Evolutionary conservation across 805 yeast species (phyloP).

Genomic region (Wickerhamiella bombiphila): DNA sequence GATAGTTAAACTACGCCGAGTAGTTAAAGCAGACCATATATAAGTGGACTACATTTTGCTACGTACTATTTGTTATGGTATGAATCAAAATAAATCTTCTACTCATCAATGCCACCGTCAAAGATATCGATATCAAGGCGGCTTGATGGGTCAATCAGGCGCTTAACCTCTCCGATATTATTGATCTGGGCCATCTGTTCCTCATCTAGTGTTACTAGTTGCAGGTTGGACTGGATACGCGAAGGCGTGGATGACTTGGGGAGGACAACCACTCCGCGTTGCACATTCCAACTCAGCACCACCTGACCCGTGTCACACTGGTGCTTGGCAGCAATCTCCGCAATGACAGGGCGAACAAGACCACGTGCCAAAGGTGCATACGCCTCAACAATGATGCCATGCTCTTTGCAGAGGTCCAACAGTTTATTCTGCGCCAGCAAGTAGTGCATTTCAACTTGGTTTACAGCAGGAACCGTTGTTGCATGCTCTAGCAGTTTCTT

Average conservation of each 20-base stretch:
- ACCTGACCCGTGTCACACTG: conserved; percentile 29
- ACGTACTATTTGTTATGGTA: no score
- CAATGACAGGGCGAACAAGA: conserved; percentile 29
- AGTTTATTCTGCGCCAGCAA: conserved; percentile 50
- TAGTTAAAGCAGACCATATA: no score
- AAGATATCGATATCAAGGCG: neutral
- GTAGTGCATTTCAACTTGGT: conserved; percentile 68
- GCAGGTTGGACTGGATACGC: conserved; percentile 34
- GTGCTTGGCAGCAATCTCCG: conserved; percentile 44
- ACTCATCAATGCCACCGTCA: neutral
- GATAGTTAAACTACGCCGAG: no score
- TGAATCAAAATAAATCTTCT: no score
- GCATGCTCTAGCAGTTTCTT: conserved; percentile 32
- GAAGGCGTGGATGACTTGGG: conserved; percentile 55
- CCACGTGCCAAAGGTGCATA: conserved; percentile 24
- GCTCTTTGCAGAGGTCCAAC: conserved; percentile 33
- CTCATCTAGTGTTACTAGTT: conserved; percentile 26
- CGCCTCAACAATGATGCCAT: conserved; percentile 29
- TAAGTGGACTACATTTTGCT: no score
- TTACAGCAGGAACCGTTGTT: conserved; percentile 45
- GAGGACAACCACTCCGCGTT: conserved; percentile 40
- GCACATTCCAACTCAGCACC: conserved; percentile 12
- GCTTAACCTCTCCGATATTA: neutral
- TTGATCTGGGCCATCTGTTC: conserved; percentile 26
- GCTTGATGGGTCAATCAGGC: neutral